These are phyloP conservation scores for Phoma herbarum DNA, from an alignment of 2,329 filamentous ascomycete species.

Conservation along the genomic window DNA sequence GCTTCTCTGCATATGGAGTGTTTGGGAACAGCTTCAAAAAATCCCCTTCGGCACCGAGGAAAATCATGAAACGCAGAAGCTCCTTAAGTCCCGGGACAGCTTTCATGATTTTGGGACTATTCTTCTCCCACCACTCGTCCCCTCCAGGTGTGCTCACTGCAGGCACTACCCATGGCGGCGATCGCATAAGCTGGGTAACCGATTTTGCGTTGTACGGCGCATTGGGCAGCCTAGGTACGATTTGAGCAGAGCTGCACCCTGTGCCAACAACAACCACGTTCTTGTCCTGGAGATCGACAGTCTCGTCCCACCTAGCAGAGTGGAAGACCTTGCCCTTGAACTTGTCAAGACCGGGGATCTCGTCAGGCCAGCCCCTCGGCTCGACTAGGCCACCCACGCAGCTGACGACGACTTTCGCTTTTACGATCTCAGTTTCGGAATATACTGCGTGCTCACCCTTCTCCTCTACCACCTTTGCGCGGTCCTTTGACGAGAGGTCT, in stretches of 20 bases:
- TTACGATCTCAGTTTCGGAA: conserved; percentile 60
- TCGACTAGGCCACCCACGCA: conserved; percentile 66
- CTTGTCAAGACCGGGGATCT: conserved; percentile 61
- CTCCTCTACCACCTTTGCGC: conserved; percentile 54
- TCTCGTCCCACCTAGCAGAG: conserved; percentile 65
- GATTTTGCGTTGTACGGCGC: conserved; percentile 61
- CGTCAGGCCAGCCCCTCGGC: conserved; percentile 60
- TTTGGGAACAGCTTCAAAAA: conserved; percentile 61
- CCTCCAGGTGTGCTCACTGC: conserved; percentile 49
- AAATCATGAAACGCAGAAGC: conserved; percentile 56
- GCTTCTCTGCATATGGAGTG: conserved; percentile 48
- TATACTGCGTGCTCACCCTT: conserved; percentile 60
- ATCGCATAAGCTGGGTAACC: conserved; percentile 68
- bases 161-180: conserved; percentile 65
- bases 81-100: conserved; percentile 62
- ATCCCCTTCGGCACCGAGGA: conserved; percentile 54
- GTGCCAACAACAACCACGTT: conserved; percentile 67
- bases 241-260: conserved; percentile 66
- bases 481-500: conserved; percentile 61
- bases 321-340: conserved; percentile 67
- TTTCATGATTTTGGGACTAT: conserved; percentile 56
- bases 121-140: conserved; percentile 57
- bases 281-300: conserved; percentile 62
- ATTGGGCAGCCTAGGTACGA: conserved; percentile 62
- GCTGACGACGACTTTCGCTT: conserved; percentile 64